phyloP scores from a whole-genome alignment of 140 eudicot species.

The Stevia rebaudiana region DNA sequence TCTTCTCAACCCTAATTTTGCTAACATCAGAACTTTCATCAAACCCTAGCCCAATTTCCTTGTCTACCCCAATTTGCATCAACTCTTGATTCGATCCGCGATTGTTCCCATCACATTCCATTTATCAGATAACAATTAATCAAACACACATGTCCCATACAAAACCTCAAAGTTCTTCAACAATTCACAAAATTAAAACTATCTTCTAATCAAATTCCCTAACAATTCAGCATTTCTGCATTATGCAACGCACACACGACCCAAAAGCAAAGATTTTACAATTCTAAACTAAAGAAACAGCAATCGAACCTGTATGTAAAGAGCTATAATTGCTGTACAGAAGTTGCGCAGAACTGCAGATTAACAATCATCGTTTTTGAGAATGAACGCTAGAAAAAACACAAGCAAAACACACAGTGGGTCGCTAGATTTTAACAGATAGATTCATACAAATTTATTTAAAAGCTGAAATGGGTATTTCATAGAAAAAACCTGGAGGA shows the following conservation, averaged over 20 bases:
- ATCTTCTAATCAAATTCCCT: constrained; percentile 23
- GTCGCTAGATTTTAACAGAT: constrained; percentile 10
- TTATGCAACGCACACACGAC: constrained; percentile 19
- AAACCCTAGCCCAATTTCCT: constrained; percentile 46
- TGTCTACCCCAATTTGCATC: constrained; percentile 23
- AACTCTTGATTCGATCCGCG: constrained; percentile 30
- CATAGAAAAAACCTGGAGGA: constrained; percentile 19
- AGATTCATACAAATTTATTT: constrained; percentile 5
- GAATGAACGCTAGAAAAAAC: neutral
- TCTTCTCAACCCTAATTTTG: constrained; percentile 47
- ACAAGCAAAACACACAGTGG: constrained; percentile 20
- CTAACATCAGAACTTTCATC: constrained; percentile 33
- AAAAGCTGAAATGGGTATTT: constrained; percentile 23
- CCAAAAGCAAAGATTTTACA: neutral
- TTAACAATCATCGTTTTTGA: constrained; percentile 14
- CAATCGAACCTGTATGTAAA: constrained; percentile 30
- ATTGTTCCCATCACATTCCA: constrained; percentile 46
- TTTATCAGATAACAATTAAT: constrained; percentile 20
- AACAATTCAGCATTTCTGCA: constrained; percentile 30
- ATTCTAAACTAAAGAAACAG: constrained; percentile 24
- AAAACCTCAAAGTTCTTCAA: constrained; percentile 10
- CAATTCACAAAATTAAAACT: constrained; percentile 19
- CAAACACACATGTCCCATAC: constrained; percentile 26
- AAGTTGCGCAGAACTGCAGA: constrained; percentile 8
- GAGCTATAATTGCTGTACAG: constrained; percentile 11